Conservation (phyloP, 108 stramenopile genomes). For the Hondaea fermentalgiana region DNA sequence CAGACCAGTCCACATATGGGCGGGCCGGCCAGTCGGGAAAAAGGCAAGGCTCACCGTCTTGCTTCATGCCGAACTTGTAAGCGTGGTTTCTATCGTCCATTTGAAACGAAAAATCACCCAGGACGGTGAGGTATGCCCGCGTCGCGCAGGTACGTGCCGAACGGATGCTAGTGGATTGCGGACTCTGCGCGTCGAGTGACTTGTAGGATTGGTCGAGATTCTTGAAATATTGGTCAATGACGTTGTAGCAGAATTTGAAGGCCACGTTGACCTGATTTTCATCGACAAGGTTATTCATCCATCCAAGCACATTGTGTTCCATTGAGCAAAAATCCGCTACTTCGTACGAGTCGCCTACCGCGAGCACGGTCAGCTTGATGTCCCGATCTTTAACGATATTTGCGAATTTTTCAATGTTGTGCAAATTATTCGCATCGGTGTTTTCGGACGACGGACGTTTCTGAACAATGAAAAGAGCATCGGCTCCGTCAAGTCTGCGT, state of each 20-base stretch:
- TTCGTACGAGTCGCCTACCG: background rate
- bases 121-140: background rate
- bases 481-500: background rate
- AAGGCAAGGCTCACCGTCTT: background rate
- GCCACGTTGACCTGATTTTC: background rate
- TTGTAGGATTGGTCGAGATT: too few species aligned
- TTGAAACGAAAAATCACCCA: background rate
- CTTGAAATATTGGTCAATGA: background rate
- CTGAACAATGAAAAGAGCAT: background rate
- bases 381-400: background rate
- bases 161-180: too few species aligned
- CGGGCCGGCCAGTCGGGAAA: background rate
- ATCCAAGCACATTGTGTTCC: background rate
- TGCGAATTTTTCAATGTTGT: background rate
- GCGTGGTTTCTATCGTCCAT: background rate
- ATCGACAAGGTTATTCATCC: background rate
- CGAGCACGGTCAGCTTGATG: background rate
- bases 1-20: background rate
- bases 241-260: background rate
- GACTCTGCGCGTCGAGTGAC: too few species aligned
- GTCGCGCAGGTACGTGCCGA: background rate
- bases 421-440: background rate
- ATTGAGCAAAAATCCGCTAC: background rate
- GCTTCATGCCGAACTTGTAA: background rate
- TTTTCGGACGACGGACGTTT: background rate